These are phyloP conservation scores for Fusarium floridanum DNA, from an alignment of 2,329 filamentous ascomycete species.

Conservation along the genomic window DNA sequence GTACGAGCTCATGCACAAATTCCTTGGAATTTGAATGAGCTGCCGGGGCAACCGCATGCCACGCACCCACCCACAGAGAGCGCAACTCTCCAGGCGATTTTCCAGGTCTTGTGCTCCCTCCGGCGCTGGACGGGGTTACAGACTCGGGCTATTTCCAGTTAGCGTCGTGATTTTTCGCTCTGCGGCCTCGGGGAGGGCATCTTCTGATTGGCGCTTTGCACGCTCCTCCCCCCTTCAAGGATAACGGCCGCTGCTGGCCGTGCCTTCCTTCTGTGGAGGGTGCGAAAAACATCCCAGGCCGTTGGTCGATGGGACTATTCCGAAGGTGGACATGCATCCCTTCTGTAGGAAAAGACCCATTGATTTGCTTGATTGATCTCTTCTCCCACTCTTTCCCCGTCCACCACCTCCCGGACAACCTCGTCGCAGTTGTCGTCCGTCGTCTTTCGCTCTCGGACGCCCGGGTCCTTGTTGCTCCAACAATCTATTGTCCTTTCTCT, in stretches of 20 bases:
- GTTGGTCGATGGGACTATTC: constrained; percentile 26
- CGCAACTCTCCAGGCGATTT: constrained; percentile 5
- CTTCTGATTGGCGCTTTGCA: constrained; percentile 26
- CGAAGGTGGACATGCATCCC: constrained; percentile 3
- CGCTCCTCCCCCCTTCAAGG: constrained; percentile 28
- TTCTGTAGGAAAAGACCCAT: not conserved
- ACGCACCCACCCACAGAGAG: constrained; percentile 16
- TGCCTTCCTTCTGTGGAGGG: constrained; percentile 5
- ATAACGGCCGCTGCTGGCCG: constrained; percentile 36
- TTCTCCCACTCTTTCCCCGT: constrained; percentile 11
- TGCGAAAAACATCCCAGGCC: constrained; percentile 19
- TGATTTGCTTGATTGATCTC: constrained; percentile 21
- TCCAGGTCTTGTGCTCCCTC: constrained; percentile 15
- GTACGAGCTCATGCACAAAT: constrained; percentile 17
- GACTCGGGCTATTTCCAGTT: constrained; percentile 26
- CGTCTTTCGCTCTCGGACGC: constrained; percentile 17
- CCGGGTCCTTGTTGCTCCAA: constrained; percentile 18
- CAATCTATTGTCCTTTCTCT: constrained; percentile 1
- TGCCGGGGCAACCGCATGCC: constrained; percentile 37
- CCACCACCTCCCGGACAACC: constrained; percentile 20
- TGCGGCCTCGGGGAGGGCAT: constrained; percentile 11
- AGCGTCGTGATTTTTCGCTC: constrained; percentile 27
- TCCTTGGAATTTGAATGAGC: constrained; percentile 28
- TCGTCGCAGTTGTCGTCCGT: constrained; percentile 34
- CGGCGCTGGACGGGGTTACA: constrained; percentile 21